These are phyloP conservation scores for Aspergillus persii DNA, from an alignment of 2,329 filamentous ascomycete genomes.

Conservation along the genomic window DNA sequence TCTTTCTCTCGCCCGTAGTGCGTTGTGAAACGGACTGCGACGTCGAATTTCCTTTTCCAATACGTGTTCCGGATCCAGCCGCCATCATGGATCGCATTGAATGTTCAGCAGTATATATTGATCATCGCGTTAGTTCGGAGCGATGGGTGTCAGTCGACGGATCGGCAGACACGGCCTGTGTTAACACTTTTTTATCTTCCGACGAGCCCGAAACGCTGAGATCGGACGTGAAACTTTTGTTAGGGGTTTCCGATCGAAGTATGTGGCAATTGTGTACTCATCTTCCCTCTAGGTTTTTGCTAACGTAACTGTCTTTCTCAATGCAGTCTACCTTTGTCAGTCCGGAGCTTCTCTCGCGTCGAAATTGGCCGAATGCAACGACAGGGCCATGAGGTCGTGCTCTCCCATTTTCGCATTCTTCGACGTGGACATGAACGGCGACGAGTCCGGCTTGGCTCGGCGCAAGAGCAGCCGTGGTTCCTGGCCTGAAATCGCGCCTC, in stretches of 20 bases:
- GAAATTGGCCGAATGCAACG: conserved; percentile 53
- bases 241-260: conserved; percentile 56
- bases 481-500: conserved; percentile 29
- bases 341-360: conserved; percentile 53
- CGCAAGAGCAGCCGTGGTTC: conserved; percentile 31
- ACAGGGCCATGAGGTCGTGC: conserved; percentile 44
- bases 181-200: conserved; percentile 27
- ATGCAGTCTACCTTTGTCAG: conserved; percentile 53
- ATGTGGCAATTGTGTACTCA: conserved; percentile 20
- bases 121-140: conserved; percentile 45
- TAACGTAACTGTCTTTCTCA: neutral
- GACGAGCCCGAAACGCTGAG: conserved; percentile 46
- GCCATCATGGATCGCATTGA: conserved; percentile 42
- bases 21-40: conserved; percentile 8
- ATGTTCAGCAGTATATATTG: conserved; percentile 47
- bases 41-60: conserved; percentile 14
- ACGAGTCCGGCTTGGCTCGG: conserved; percentile 37
- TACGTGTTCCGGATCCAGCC: conserved; percentile 16
- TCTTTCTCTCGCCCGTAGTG: conserved; percentile 5
- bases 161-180: conserved; percentile 24
- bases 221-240: conserved; percentile 49
- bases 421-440: conserved; percentile 46
- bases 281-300: too few species aligned
- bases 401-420: conserved; percentile 57
- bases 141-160: conserved; percentile 40